Percentiles rank a stretch among this genome's conserved stretches.
Evolutionary conservation across 345 rosid species (phyloP).

Genomic region (Salix exigua): DNA sequence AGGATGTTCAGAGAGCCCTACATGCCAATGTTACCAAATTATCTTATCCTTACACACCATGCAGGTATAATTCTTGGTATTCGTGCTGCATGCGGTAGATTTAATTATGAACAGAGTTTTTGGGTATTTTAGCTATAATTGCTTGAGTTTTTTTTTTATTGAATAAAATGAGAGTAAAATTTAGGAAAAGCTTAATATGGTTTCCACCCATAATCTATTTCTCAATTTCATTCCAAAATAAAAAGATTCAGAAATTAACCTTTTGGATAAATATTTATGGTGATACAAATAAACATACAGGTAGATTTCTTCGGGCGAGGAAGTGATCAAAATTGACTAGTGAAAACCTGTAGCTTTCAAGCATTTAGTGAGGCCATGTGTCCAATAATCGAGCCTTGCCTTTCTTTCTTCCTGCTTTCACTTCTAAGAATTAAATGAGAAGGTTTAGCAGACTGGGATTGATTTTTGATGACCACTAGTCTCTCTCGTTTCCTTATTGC

Average conservation of each 20-base stretch:
- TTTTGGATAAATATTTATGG: no score
- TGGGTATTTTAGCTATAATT: no score
- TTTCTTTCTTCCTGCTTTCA: constrained; percentile 7
- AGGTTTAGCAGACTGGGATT: neutral
- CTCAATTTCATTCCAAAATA: no score
- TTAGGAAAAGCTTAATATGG: no score
- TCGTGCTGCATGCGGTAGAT: no score
- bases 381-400: constrained; percentile 12
- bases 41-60: constrained; percentile 51
- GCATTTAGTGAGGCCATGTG: constrained; percentile 13
- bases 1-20: constrained; percentile 67
- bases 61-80: constrained; percentile 44
- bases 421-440: constrained; percentile 3
- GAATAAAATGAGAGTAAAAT: no score
- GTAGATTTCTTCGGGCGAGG: neutral
- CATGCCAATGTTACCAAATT: constrained; percentile 67
- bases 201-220: no score
- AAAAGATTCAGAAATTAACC: no score
- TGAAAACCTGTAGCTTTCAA: neutral
- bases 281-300: neutral
- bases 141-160: no score
- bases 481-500: constrained; percentile 3
- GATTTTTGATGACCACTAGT: neutral
- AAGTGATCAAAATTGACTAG: neutral
- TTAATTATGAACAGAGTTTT: no score